Evolutionary conservation across 441 rosid species (phyloP).

Genomic region (Rhodomyrtus psidioides): DNA sequence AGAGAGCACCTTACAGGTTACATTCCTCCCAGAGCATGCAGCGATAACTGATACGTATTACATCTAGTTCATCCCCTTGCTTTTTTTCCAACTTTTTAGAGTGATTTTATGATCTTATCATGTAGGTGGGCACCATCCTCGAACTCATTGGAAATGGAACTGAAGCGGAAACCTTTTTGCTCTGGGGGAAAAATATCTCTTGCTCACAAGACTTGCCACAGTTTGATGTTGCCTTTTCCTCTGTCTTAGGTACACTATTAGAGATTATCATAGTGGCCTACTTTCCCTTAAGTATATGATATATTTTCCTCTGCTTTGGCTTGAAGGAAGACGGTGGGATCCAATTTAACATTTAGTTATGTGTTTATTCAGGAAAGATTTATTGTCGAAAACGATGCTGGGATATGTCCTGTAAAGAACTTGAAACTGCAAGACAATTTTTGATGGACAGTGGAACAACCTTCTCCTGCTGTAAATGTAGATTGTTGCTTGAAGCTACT

Average conservation of each 20-base stretch:
- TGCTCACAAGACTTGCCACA: slow-evolving; percentile 43
- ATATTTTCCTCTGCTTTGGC: neutral
- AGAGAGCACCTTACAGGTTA: slow-evolving; percentile 95
- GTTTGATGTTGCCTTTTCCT: slow-evolving; percentile 66
- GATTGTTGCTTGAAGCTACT: slow-evolving; percentile 47
- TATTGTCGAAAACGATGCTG: slow-evolving; percentile 56
- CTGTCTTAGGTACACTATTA: slow-evolving; percentile 54
- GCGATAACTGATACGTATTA: neutral
- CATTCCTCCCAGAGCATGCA: neutral
- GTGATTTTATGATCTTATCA: neutral
- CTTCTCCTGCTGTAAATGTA: slow-evolving; percentile 61
- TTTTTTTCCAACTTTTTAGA: neutral
- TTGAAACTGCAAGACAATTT: slow-evolving; percentile 46
- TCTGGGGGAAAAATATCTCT: slow-evolving; percentile 83
- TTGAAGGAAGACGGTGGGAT: neutral
- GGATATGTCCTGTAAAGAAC: slow-evolving; percentile 65
- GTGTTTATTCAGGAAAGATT: slow-evolving; percentile 43
- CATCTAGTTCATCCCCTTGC: neutral
- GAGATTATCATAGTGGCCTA: neutral
- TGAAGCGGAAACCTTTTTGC: slow-evolving; percentile 65
- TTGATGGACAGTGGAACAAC: slow-evolving; percentile 19
- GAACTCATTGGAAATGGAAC: slow-evolving; percentile 79
- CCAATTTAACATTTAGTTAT: neutral
- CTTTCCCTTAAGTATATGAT: neutral
- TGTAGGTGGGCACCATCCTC: slow-evolving; percentile 68